phyloP scores from a whole-genome alignment of 768 basidiomycete species.

The Galerina sulciceps region DNA sequence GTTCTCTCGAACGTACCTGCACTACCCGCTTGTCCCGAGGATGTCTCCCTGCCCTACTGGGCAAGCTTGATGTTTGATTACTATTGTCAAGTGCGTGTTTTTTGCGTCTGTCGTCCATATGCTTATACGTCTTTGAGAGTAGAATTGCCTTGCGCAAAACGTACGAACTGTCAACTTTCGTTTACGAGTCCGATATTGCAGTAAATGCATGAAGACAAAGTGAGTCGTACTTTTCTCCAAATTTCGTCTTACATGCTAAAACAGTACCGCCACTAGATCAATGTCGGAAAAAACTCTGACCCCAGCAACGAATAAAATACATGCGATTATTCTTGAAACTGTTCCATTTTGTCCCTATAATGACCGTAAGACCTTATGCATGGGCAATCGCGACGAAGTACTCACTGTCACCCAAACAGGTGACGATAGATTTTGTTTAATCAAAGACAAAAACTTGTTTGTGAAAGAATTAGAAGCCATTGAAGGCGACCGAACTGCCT shows the following conservation, averaged over 20 bases:
- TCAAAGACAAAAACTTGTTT: constrained; percentile 21
- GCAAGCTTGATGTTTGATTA: constrained; percentile 24
- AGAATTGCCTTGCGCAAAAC: constrained; percentile 26
- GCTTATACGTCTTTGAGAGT: background rate
- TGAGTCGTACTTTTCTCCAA: constrained; percentile 2
- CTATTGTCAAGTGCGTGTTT: constrained; percentile 24
- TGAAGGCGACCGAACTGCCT: constrained; percentile 4
- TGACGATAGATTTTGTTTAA: constrained; percentile 17
- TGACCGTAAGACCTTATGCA: background rate
- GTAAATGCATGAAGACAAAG: constrained; percentile 27
- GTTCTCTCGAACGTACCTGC: constrained; percentile 12
- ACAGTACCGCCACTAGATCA: background rate
- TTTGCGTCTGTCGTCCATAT: background rate
- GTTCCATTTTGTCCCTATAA: constrained; percentile 15
- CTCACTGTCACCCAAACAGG: background rate
- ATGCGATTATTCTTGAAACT: constrained; percentile 4
- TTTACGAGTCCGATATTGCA: constrained; percentile 29
- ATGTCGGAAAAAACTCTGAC: constrained; percentile 3
- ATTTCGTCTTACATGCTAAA: background rate
- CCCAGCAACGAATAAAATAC: constrained; percentile 1
- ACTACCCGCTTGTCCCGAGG: constrained; percentile 24
- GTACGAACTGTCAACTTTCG: constrained; percentile 28
- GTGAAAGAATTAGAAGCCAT: constrained; percentile 14
- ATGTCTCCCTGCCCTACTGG: constrained; percentile 27
- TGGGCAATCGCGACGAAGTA: too few species aligned